These are phyloP conservation scores for Mucuna pruriens DNA, from an alignment of 306 rosid genomes.

Conservation along the genomic window DNA sequence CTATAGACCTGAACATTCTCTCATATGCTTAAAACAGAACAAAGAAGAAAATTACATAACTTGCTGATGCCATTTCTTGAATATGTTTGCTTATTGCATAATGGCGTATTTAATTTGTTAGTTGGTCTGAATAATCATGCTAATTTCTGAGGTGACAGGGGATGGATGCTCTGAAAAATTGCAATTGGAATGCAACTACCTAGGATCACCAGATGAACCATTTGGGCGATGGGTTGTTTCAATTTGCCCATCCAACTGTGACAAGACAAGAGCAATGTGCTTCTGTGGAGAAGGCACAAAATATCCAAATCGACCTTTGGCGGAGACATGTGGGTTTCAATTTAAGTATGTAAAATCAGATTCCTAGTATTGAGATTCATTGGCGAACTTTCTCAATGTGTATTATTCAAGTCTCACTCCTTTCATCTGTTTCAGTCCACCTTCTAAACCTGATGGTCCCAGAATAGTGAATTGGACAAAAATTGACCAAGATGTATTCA, in stretches of 20 bases:
- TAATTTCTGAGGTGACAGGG: conserved; percentile 59
- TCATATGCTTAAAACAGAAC: conserved; percentile 16
- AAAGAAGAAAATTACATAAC: not conserved
- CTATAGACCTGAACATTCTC: not conserved
- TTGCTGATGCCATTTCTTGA: conserved; percentile 15
- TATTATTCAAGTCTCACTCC: conserved; percentile 23
- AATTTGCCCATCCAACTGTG: conserved; percentile 87
- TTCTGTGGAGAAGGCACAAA: conserved; percentile 98
- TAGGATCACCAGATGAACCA: conserved; percentile 59
- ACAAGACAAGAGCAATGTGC: conserved; percentile 94
- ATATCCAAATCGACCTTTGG: conserved; percentile 92
- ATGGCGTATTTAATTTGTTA: conserved; percentile 1
- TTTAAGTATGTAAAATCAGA: conserved; percentile 58
- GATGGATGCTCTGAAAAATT: conserved; percentile 74
- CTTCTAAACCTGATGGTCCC: conserved; percentile 72
- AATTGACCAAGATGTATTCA: conserved; percentile 74
- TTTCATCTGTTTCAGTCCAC: conserved; percentile 59
- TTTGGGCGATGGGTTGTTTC: conserved; percentile 95
- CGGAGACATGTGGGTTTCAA: conserved; percentile 94
- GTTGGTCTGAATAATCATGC: conserved; percentile 29
- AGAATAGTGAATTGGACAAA: conserved; percentile 70
- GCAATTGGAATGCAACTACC: conserved; percentile 75
- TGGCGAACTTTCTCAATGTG: conserved; percentile 20
- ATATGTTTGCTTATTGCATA: conserved; percentile 23
- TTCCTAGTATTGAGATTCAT: conserved; percentile 32